Evolutionary conservation across 306 rosid genomes (phyloP).

Genomic region (Lablab purpureus): DNA sequence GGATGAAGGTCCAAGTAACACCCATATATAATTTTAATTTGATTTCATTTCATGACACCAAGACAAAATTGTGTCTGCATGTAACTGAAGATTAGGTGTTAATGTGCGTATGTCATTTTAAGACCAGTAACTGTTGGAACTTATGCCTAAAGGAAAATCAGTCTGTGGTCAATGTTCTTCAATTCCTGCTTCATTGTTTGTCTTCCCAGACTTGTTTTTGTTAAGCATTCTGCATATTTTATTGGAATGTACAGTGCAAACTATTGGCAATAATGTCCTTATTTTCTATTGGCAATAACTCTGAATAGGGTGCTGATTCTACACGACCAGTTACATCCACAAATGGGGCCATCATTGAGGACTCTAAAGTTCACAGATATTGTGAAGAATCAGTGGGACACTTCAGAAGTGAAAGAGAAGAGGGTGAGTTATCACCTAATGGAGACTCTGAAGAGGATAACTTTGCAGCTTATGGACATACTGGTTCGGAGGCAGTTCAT

Average conservation of each 20-base stretch:
- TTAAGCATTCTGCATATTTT: slow-evolving; percentile 5
- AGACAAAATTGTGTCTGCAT: not conserved
- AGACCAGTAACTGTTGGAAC: slow-evolving; percentile 12
- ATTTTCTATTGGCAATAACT: no score
- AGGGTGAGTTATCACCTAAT: slow-evolving; percentile 97
- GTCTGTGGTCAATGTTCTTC: slow-evolving; percentile 7
- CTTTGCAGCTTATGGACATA: slow-evolving; percentile 74
- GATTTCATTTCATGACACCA: slow-evolving; percentile 8
- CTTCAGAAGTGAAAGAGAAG: slow-evolving; percentile 90
- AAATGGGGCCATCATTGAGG: slow-evolving; percentile 63
- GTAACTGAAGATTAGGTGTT: not conserved
- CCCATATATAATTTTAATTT: not conserved
- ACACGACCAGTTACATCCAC: slow-evolving; percentile 67
- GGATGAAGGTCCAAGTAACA: slow-evolving; percentile 13
- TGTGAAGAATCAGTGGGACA: slow-evolving; percentile 74
- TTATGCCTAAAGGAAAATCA: not conserved
- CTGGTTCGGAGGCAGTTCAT: slow-evolving; percentile 58
- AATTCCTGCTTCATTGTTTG: not conserved
- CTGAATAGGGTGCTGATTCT: slow-evolving; percentile 88
- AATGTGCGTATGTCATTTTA: slow-evolving; percentile 3
- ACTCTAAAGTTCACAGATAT: slow-evolving; percentile 58
- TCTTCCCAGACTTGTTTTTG: slow-evolving; percentile 28
- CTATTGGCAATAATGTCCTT: slow-evolving; percentile 18
- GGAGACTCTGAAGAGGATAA: slow-evolving; percentile 98
- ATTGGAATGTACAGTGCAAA: slow-evolving; percentile 28